phyloP scores from a whole-genome alignment of 169 alveolate species.

The Plasmodium coatneyi region DNA sequence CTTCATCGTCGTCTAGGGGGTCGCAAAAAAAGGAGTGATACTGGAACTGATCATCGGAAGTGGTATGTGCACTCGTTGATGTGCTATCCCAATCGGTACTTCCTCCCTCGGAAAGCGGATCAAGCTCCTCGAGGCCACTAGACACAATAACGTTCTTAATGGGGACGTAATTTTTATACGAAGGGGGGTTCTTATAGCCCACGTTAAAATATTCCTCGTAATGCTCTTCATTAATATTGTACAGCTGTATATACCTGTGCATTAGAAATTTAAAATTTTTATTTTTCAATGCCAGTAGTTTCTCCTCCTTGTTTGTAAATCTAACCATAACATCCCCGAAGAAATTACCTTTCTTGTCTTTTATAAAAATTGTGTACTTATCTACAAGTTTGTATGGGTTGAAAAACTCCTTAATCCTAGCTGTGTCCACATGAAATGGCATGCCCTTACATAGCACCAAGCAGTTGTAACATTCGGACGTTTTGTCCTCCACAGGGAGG shows the following conservation, averaged over 20 bases:
- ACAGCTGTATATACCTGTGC: conserved; percentile 73
- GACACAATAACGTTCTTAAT: conserved; percentile 53
- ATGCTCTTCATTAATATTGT: conserved; percentile 67
- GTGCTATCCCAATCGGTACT: not conserved
- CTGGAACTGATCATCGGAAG: not conserved
- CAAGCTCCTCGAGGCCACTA: not conserved
- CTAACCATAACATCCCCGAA: conserved; percentile 73
- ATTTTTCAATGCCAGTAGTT: conserved; percentile 58
- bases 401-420: conserved; percentile 40
- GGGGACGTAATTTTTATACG: conserved; percentile 74
- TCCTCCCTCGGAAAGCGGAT: not conserved
- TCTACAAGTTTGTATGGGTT: conserved; percentile 57
- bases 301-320: conserved; percentile 61
- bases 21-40: not conserved
- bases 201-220: conserved; percentile 70
- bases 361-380: conserved; percentile 62
- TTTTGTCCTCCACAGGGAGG: conserved; percentile 21
- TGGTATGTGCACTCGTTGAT: not conserved
- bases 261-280: conserved; percentile 62
- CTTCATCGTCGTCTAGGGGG: conserved; percentile 26
- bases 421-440: conserved; percentile 52
- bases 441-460: conserved; percentile 65
- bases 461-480: conserved; percentile 34
- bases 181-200: conserved; percentile 74
- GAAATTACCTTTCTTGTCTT: conserved; percentile 71